Conservation (phyloP, 805 yeast species). For the fission yeast (Schizosaccharomyces pombe) region DNA sequence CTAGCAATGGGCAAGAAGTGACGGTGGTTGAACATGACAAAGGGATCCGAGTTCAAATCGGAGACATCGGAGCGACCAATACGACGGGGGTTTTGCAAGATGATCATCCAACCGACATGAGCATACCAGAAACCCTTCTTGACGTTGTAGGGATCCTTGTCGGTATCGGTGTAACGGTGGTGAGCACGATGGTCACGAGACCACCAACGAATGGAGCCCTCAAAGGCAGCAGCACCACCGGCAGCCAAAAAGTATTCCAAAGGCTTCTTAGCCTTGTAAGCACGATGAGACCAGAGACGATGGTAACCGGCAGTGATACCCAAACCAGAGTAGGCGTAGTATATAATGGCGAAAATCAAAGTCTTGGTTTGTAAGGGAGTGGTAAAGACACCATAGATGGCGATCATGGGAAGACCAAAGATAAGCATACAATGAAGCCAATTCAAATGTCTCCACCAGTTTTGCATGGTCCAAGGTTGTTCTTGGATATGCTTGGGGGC, state of each 20-base stretch:
- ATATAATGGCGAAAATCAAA: conserved; percentile 26
- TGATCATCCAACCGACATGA: conserved; percentile 72
- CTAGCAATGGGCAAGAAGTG: conserved; percentile 36
- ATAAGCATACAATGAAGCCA: conserved; percentile 46
- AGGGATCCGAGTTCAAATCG: conserved; percentile 35
- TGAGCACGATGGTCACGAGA: conserved; percentile 69
- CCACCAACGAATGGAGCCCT: conserved; percentile 64
- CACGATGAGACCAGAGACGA: conserved; percentile 44
- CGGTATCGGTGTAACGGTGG: conserved; percentile 73
- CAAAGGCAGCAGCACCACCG: conserved; percentile 47
- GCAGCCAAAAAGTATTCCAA: conserved; percentile 30
- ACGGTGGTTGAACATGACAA: conserved; percentile 45
- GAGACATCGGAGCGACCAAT: conserved; percentile 42
- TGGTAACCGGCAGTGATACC: conserved; percentile 71
- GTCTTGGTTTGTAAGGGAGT: conserved; percentile 30
- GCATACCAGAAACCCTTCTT: conserved; percentile 61
- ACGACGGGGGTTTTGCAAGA: conserved; percentile 40
- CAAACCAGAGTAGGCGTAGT: conserved; percentile 39
- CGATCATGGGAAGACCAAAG: conserved; percentile 30
- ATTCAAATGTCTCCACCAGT: conserved; percentile 51
- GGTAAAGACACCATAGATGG: conserved; percentile 21
- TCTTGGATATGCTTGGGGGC: conserved; percentile 32
- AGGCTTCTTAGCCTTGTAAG: conserved; percentile 25
- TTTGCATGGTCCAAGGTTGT: conserved; percentile 48
- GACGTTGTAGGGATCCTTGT: conserved; percentile 66